A percentile compares a stretch with the other conserved stretches of the same genome.
Evolutionary conservation across 345 rosid genomes (phyloP).

Genomic region (Chamaenerion angustifolium): DNA sequence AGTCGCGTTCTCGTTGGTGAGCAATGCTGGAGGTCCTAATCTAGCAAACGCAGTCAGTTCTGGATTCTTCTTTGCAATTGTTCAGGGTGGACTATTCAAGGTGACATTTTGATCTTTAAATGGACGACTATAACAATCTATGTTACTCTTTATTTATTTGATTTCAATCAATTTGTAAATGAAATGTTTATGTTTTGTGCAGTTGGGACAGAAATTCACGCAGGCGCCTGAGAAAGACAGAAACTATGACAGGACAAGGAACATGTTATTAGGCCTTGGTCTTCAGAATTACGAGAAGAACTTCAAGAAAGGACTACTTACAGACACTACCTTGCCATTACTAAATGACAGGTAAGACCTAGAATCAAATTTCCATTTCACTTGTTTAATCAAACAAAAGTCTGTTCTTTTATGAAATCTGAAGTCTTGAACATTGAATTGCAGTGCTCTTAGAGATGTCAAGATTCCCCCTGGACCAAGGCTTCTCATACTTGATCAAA

Average conservation of each 20-base stretch:
- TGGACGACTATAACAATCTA: too few species aligned
- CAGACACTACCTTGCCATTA: conserved; percentile 72
- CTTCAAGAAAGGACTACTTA: conserved; percentile 75
- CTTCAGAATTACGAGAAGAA: conserved; percentile 84
- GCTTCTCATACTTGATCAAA: conserved; percentile 75
- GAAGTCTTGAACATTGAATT: background rate
- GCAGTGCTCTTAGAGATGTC: conserved; percentile 86
- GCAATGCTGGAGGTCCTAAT: conserved; percentile 69
- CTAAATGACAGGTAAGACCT: conserved; percentile 67
- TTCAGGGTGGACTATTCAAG: conserved; percentile 76
- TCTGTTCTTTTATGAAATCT: background rate
- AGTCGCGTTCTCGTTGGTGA: conserved; percentile 66
- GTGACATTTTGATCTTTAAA: conserved; percentile 20
- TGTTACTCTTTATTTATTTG: too few species aligned
- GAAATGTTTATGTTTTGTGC: conserved; percentile 3
- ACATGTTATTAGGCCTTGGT: conserved; percentile 61
- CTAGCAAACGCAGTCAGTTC: conserved; percentile 58
- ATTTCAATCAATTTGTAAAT: too few species aligned
- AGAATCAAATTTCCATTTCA: conserved; percentile 1
- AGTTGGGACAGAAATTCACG: conserved; percentile 65
- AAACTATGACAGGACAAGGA: conserved; percentile 36
- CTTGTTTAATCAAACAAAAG: too few species aligned
- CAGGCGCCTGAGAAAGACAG: conserved; percentile 49
- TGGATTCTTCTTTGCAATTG: conserved; percentile 62
- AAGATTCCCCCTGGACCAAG: conserved; percentile 94